Evolutionary conservation across 1,284 basidiomycete genomes (phyloP).

Genomic region (Leccinum pseudoinsigne): DNA sequence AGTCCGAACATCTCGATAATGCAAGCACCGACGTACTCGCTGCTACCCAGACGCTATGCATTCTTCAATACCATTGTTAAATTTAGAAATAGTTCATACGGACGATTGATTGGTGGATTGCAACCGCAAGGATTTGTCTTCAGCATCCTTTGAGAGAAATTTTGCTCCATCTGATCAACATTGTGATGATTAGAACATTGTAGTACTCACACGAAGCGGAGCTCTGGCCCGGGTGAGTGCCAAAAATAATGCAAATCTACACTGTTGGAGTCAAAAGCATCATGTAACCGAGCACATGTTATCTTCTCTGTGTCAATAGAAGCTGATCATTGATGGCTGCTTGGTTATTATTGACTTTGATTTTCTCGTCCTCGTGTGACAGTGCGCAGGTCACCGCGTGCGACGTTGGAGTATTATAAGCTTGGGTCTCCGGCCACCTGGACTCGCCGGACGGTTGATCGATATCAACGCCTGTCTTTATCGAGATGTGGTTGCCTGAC

Average conservation of each 20-base stretch:
- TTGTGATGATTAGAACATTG: neutral
- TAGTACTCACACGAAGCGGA: neutral
- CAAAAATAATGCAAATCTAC: neutral
- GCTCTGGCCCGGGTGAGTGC: no score
- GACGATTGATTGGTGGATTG: no score
- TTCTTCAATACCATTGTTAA: no score
- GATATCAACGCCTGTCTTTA: constrained; percentile 10
- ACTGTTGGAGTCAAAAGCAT: neutral
- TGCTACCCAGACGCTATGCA: neutral
- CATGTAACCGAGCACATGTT: neutral
- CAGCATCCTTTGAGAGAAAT: no score
- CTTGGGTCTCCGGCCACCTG: neutral
- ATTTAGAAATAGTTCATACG: no score
- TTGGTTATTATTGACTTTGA: neutral
- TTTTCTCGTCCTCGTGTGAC: neutral
- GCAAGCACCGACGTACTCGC: neutral
- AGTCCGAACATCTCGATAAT: neutral
- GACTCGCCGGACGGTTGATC: constrained; percentile 2
- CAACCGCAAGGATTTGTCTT: no score
- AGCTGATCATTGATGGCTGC: no score
- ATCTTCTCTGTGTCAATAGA: no score
- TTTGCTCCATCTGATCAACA: neutral
- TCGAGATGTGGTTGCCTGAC: constrained; percentile 36
- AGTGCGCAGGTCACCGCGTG: neutral
- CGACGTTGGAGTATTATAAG: neutral